Conservation (phyloP, 768 basidiomycete genomes). For the Trametes cinnabarina region DNA sequence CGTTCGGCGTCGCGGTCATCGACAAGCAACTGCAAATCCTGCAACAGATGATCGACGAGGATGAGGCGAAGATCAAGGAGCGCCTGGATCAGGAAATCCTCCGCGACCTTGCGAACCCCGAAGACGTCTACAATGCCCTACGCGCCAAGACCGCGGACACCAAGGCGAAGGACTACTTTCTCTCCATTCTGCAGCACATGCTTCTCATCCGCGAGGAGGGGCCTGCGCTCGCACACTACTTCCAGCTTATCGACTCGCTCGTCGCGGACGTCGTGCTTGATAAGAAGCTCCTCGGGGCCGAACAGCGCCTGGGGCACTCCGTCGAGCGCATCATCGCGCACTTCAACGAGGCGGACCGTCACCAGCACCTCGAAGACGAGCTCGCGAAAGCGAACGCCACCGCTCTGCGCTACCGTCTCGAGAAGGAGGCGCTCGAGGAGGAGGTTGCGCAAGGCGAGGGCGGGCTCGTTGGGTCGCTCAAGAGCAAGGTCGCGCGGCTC, state of each 20-base stretch:
- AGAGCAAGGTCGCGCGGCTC: constrained; percentile 60
- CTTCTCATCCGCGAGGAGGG: constrained; percentile 89
- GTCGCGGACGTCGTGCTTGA: constrained; percentile 91
- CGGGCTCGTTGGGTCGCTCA: constrained; percentile 81
- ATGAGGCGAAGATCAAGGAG: constrained; percentile 70
- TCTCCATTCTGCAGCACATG: constrained; percentile 93
- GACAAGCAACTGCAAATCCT: constrained; percentile 66
- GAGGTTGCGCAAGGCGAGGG: constrained; percentile 80
- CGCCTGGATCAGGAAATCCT: constrained; percentile 76
- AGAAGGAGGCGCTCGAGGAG: constrained; percentile 80
- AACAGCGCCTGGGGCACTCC: constrained; percentile 82
- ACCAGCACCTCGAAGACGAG: constrained; percentile 77
- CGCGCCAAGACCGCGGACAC: constrained; percentile 73
- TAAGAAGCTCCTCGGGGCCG: constrained; percentile 81
- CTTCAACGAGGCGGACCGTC: constrained; percentile 86
- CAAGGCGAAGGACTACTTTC: constrained; percentile 78
- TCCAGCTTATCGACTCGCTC: constrained; percentile 86
- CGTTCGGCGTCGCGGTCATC: constrained; percentile 61
- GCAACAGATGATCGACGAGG: constrained; percentile 62
- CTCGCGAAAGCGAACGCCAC: constrained; percentile 63
- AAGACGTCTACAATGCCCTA: constrained; percentile 86
- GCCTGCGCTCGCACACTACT: constrained; percentile 80
- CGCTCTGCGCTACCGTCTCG: constrained; percentile 64
- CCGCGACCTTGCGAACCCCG: constrained; percentile 71
- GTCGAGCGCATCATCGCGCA: constrained; percentile 86